Percentiles rank a stretch among this genome's conserved stretches.
These are phyloP conservation scores for Nothophoma quercina DNA, from an alignment of 2,329 filamentous ascomycete genomes.

Conservation along the genomic window DNA sequence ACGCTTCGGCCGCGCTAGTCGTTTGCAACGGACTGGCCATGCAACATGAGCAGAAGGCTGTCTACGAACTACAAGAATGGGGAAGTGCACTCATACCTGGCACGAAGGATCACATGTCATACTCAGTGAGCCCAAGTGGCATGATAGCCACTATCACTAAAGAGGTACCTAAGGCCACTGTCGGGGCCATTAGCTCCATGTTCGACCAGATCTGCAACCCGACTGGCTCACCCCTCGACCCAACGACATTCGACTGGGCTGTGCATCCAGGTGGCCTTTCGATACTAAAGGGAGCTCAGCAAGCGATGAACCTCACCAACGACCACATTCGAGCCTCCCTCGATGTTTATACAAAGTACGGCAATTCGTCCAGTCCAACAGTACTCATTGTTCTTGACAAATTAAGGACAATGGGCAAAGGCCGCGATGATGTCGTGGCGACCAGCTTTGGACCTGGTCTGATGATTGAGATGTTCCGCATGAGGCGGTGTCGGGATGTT, in stretches of 20 bases:
- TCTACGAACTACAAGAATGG: conserved; percentile 71
- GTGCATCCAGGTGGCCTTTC: conserved; percentile 74
- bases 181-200: conserved; percentile 35
- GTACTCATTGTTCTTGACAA: conserved; percentile 72
- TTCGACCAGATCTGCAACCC: conserved; percentile 39
- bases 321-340: conserved; percentile 75
- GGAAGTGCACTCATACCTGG: conserved; percentile 69
- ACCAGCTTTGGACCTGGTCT: conserved; percentile 77
- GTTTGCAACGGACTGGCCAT: conserved; percentile 69
- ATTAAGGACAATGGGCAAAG: conserved; percentile 54
- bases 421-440: conserved; percentile 68
- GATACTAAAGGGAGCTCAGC: conserved; percentile 70
- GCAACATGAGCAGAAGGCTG: conserved; percentile 36
- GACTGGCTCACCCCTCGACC: conserved; percentile 24
- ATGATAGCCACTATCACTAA: conserved; percentile 34
- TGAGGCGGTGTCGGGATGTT: conserved; percentile 56
- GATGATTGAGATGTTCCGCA: conserved; percentile 71
- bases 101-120: conserved; percentile 69
- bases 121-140: conserved; percentile 70
- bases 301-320: conserved; percentile 63
- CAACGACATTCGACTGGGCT: conserved; percentile 74
- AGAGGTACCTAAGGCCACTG: conserved; percentile 27
- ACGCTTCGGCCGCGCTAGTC: conserved; percentile 72
- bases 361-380: conserved; percentile 73
- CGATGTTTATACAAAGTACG: conserved; percentile 71